Evolutionary conservation across 805 yeast species (phyloP), one percentile per base, ranked within the genome.

Genomic region (Yarrowia sp.): DNA sequence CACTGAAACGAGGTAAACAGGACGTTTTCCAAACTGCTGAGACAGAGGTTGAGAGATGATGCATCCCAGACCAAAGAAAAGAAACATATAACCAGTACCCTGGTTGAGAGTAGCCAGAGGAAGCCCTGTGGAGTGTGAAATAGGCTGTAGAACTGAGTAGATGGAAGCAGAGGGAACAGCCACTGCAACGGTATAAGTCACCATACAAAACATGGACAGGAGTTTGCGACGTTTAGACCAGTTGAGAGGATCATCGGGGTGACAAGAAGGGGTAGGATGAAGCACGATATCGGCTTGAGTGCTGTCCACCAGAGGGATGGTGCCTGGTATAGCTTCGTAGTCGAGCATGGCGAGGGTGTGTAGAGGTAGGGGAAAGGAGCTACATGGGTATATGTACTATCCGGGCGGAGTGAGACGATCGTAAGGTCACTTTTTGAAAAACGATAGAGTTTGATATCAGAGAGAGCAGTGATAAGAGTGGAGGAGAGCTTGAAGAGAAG

Each of bases 161-260:
- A 80, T 74, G 2, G 84, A 82, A 11, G 86, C 82, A 15, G 80
- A 74, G 22, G 81, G 78, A 60, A 79, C 74, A 57, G 85, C 85
- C 1, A 80, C 79, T 33, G 79, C 78, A 62, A 77, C 76, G 4
- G 80, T 77, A 67, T 80, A 81, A 15, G 71, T 65, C 50, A 72
- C 66, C n/a, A 74, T 70, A 53, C 73, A 33, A 8, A 80, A 74
- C 61, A 83, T 74, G 47, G 80, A 79, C 33, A 81, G 53, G 73
- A 76, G 73, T 70, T 86, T 86, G 50, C 88, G 78, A 39, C 71
- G 67, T 17, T 70, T 72, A 0, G 83, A 64, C 91, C 91, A 87
- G 70, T 85, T 86, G 65, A 87, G 75, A 0, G 91, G 91, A 69
- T 87, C 92, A 68, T 86, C 83, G 4, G 90, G 88, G 67, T 86